Evolutionary conservation across 768 basidiomycete genomes (phyloP).

Genomic region (Pleurotus tuoliensis): DNA sequence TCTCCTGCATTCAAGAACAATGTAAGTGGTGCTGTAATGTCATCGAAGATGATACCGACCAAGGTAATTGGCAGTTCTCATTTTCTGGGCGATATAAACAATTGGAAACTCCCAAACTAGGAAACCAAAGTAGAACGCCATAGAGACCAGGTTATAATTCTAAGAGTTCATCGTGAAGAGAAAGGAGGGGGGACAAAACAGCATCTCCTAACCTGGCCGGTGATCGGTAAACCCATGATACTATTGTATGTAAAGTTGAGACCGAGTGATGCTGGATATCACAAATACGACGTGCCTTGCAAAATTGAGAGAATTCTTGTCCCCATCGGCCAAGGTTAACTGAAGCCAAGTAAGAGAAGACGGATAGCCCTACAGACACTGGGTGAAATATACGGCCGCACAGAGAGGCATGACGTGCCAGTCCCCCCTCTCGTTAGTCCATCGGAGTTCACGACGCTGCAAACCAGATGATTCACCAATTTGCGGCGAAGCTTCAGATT

Average conservation of each 20-base stretch:
- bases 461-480: slow-evolving; percentile 34
- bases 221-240: slow-evolving; percentile 66
- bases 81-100: slow-evolving; percentile 60
- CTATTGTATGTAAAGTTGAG: slow-evolving; percentile 22
- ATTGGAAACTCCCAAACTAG: slow-evolving; percentile 64
- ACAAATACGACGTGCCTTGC: slow-evolving; percentile 41
- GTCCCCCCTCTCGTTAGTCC: slow-evolving; percentile 30
- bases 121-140: slow-evolving; percentile 62
- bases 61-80: slow-evolving; percentile 57
- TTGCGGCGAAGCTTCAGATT: slow-evolving; percentile 54
- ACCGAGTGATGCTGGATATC: neutral
- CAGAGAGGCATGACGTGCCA: slow-evolving; percentile 49
- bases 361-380: slow-evolving; percentile 43
- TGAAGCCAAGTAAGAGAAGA: neutral
- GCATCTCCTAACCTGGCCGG: slow-evolving; percentile 41
- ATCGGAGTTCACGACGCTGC: neutral
- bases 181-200: slow-evolving; percentile 2
- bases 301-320: slow-evolving; percentile 69
- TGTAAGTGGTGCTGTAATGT: neutral
- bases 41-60: slow-evolving; percentile 26
- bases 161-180: slow-evolving; percentile 15
- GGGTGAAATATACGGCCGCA: slow-evolving; percentile 66
- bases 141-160: slow-evolving; percentile 61
- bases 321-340: slow-evolving; percentile 28
- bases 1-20: slow-evolving; percentile 27